These are phyloP conservation scores for Brasilioporus rufonigricans DNA, from an alignment of 768 basidiomycete genomes.

Conservation along the genomic window DNA sequence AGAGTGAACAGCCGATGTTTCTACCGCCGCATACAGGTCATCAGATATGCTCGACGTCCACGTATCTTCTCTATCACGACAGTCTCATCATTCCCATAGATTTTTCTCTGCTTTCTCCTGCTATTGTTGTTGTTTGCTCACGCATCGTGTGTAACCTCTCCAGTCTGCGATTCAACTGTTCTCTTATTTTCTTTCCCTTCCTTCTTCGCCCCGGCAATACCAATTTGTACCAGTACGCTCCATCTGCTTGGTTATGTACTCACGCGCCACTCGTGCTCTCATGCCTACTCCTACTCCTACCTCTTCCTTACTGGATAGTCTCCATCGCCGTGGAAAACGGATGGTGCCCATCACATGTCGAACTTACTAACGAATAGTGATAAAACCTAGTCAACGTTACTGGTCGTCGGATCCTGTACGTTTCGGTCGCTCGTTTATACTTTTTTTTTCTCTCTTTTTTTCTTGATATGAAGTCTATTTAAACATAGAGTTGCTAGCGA, in stretches of 20 bases:
- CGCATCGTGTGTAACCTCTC: constrained; percentile 6
- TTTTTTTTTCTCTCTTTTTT: no score
- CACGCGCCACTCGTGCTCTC: neutral
- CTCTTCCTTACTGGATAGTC: neutral
- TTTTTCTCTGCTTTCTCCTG: constrained; percentile 9
- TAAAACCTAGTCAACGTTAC: neutral
- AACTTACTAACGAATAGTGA: neutral
- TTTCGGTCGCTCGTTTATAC: no score
- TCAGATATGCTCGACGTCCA: neutral
- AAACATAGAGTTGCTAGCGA: no score
- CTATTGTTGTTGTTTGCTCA: constrained; percentile 13
- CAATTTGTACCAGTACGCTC: constrained; percentile 16
- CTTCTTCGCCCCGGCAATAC: constrained; percentile 13
- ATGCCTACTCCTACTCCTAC: neutral
- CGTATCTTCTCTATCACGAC: constrained; percentile 5
- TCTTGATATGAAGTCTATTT: no score
- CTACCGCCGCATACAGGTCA: neutral
- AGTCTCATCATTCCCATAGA: constrained; percentile 13
- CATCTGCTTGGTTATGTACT: neutral
- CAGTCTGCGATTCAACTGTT: neutral
- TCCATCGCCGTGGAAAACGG: neutral
- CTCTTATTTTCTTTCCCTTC: neutral
- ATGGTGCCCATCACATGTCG: neutral
- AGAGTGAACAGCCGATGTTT: constrained; percentile 32
- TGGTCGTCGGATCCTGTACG: neutral